Base-by-base conservation (phyloP, 2,329 filamentous ascomycete species). In the Diatrype stigma region DNA sequence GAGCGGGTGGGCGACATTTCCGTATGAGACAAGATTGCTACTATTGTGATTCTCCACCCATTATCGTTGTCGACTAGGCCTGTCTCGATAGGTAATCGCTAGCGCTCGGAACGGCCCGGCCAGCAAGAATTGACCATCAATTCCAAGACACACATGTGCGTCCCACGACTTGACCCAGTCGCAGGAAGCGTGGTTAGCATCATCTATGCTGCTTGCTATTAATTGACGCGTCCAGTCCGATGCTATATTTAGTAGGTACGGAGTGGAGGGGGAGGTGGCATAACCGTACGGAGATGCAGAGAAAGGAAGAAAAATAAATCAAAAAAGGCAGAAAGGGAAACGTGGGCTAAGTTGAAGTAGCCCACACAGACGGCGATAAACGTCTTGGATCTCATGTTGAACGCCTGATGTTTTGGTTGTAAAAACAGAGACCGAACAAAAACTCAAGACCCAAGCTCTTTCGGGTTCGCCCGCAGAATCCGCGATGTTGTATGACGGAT, bases 321-420 rank as follows among this genome's bases (percentile, higher is more conserved):
- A 62, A 56, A 54, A 51, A 51, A 51, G 47, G 53, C 42, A 62
- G 56, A 51, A 56, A 61, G 51, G 56, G 69, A 68, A 70, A 63
- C 62, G 70, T 73, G 71, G 65, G 71, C 77, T 80, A 84, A 77
- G 84, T 87, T 87, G 83, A 87, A 80, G 74, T 83, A 77, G 76
- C 74, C 73, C 76, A 74, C 76, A 64, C 70, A 80, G 74, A 81
- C 73, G 76, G 76, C 70, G 34, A 37, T 70, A 75, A 76, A 76
- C 77, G 78, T 78, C 80, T 82, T 85, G 82, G 81, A 82, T 82
- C 82, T 81, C 72, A 75, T 81, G 85, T 89, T 89, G 85, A 89
- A 86, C 82, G 81, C 81, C 85, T 77, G 74, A 79, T 85, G 83
- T 87, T 89, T 89, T 88, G 81, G 85, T 90, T 89, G 84, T 78